Conservation (phyloP, 768 basidiomycete species). For the Russula virescens region DNA sequence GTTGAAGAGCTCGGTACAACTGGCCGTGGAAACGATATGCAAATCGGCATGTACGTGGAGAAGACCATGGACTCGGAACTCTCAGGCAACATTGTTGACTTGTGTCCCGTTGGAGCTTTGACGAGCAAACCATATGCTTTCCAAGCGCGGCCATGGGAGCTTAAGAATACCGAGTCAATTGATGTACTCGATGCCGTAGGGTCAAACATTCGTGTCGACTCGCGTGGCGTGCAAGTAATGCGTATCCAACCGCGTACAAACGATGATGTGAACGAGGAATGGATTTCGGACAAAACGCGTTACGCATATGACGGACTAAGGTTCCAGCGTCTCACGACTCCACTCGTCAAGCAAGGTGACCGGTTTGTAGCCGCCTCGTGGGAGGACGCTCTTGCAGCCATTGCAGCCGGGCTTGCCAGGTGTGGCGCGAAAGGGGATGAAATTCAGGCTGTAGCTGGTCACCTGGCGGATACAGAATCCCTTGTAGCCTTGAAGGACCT, state of each 20-base stretch:
- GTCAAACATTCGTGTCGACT: constrained; percentile 94
- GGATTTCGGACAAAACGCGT: constrained; percentile 99
- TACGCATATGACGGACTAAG: constrained; percentile 93
- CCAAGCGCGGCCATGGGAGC: constrained; percentile 96
- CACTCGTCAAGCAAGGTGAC: constrained; percentile 86
- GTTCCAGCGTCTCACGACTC: constrained; percentile 92
- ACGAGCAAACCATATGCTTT: constrained; percentile 99
- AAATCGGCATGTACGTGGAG: constrained; percentile 97
- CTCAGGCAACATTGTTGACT: constrained; percentile 93
- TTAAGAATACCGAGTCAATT: constrained; percentile 95
- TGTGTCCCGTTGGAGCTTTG: constrained; percentile 96
- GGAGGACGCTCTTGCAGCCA: constrained; percentile 79
- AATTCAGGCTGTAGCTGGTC: constrained; percentile 92
- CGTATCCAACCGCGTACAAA: constrained; percentile 93
- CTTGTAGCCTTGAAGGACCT: constrained; percentile 92
- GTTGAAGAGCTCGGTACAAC: constrained; percentile 97
- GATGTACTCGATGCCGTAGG: constrained; percentile 95
- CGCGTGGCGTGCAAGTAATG: constrained; percentile 94
- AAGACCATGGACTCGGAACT: constrained; percentile 97
- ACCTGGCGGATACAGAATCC: constrained; percentile 89
- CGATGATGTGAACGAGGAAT: constrained; percentile 98
- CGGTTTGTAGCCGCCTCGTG: constrained; percentile 86
- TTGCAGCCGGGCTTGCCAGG: constrained; percentile 69
- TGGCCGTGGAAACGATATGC: constrained; percentile 95
- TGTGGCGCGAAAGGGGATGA: constrained; percentile 87